Percentiles rank a stretch among this genome's conserved stretches.
These are phyloP conservation scores for Aureobasidium sp. DNA, from an alignment of 2,329 filamentous ascomycete species.

Conservation along the genomic window DNA sequence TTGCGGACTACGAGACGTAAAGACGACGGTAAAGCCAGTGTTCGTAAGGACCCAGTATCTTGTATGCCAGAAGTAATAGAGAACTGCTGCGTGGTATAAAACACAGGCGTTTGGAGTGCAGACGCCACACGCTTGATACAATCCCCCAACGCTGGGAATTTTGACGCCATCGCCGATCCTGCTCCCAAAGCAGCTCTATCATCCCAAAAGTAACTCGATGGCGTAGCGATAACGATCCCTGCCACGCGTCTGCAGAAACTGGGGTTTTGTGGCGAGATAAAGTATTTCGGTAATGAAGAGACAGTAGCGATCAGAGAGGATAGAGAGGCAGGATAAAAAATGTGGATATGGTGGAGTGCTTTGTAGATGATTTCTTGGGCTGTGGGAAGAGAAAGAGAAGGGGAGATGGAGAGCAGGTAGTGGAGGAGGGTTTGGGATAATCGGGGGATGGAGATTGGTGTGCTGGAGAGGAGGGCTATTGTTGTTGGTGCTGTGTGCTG, in stretches of 20 bases:
- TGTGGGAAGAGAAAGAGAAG: neutral
- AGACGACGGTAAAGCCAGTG: slow-evolving; percentile 27
- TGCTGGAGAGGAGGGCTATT: slow-evolving; percentile 51
- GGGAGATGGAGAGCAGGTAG: neutral
- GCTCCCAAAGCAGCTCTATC: slow-evolving; percentile 34
- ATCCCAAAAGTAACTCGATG: slow-evolving; percentile 51
- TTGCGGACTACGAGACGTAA: too few species aligned
- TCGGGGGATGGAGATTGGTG: slow-evolving; percentile 39
- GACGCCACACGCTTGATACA: slow-evolving; percentile 19
- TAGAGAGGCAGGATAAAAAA: slow-evolving; percentile 51
- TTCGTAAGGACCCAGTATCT: slow-evolving; percentile 9
- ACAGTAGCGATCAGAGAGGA: slow-evolving; percentile 45
- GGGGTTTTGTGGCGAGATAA: slow-evolving; percentile 41
- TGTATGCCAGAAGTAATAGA: neutral
- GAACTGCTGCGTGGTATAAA: slow-evolving; percentile 23
- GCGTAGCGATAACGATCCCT: slow-evolving; percentile 49
- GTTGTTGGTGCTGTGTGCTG: slow-evolving; percentile 34
- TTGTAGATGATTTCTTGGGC: slow-evolving; percentile 27
- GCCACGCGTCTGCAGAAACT: slow-evolving; percentile 43
- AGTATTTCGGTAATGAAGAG: slow-evolving; percentile 40
- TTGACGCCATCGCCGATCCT: neutral
- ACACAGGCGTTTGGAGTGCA: slow-evolving; percentile 22
- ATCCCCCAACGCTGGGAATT: slow-evolving; percentile 18
- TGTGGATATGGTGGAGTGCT: slow-evolving; percentile 49
- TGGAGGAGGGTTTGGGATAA: slow-evolving; percentile 35